Evolutionary conservation across 2,329 filamentous ascomycete genomes (phyloP).

Genomic region (Ophiostoma novo-ulmi): DNA sequence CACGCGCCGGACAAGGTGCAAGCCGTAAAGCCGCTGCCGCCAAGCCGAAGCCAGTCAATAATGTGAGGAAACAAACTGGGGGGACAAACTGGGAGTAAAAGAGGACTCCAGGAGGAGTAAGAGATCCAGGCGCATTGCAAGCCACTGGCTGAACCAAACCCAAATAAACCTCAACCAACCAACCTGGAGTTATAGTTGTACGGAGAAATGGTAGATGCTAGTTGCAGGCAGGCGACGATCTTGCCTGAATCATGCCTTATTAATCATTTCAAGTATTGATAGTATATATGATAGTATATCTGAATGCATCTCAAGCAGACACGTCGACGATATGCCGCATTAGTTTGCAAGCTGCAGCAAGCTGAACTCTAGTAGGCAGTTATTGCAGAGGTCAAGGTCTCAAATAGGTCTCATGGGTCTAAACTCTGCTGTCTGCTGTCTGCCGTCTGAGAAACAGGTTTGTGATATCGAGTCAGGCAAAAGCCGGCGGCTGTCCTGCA

Average conservation of each 20-base stretch:
- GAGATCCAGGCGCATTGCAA: background rate
- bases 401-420: background rate
- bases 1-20: background rate
- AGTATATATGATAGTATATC: no score
- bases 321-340: slow-evolving; percentile 11
- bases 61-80: background rate
- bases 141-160: background rate
- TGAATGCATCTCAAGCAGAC: background rate
- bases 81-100: no score
- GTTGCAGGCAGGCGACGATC: slow-evolving; percentile 2
- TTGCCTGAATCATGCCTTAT: background rate
- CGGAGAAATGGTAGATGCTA: no score
- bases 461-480: background rate
- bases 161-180: no score
- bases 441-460: background rate
- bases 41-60: background rate
- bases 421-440: no score
- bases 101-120: no score
- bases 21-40: background rate
- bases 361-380: background rate
- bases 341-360: background rate
- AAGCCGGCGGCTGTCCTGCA: background rate
- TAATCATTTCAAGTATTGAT: background rate
- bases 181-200: no score
- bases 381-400: background rate